phyloP scores from a whole-genome alignment of 768 basidiomycete species.

The Leccinum incarnatum region DNA sequence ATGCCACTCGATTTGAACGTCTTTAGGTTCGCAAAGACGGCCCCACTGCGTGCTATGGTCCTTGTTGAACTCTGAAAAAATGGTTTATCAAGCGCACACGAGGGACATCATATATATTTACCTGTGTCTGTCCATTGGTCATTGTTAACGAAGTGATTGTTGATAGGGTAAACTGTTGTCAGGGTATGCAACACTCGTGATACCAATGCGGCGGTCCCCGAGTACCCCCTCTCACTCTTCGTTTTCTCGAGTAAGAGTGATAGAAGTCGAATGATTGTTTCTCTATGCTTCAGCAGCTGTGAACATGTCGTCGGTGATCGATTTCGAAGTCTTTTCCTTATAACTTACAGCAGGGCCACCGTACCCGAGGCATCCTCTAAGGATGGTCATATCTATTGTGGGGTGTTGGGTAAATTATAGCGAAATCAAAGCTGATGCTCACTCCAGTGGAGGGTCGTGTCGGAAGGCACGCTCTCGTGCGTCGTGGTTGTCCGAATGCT shows the following conservation, averaged over 20 bases:
- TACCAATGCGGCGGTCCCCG: slow-evolving; percentile 73
- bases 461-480: slow-evolving; percentile 71
- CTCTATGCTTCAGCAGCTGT: slow-evolving; percentile 69
- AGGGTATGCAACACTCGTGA: slow-evolving; percentile 73
- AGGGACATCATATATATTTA: slow-evolving; percentile 32
- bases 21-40: slow-evolving; percentile 67
- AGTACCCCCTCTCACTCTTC: slow-evolving; percentile 87
- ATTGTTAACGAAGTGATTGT: slow-evolving; percentile 77
- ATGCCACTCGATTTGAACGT: slow-evolving; percentile 89
- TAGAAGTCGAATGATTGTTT: slow-evolving; percentile 61
- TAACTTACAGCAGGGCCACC: slow-evolving; percentile 58
- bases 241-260: slow-evolving; percentile 71
- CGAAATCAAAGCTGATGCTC: slow-evolving; percentile 24
- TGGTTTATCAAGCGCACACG: background rate
- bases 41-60: slow-evolving; percentile 78
- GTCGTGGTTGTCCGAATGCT: slow-evolving; percentile 78
- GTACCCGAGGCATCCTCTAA: slow-evolving; percentile 79
- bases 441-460: slow-evolving; percentile 95
- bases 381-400: slow-evolving; percentile 67
- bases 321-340: background rate
- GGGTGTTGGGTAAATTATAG: slow-evolving; percentile 1
- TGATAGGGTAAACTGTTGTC: slow-evolving; percentile 70
- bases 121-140: slow-evolving; percentile 78
- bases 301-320: slow-evolving; percentile 2
- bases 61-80: slow-evolving; percentile 52